phyloP scores from a whole-genome alignment of 2,329 filamentous ascomycete species.

The Geosmithia flava region DNA sequence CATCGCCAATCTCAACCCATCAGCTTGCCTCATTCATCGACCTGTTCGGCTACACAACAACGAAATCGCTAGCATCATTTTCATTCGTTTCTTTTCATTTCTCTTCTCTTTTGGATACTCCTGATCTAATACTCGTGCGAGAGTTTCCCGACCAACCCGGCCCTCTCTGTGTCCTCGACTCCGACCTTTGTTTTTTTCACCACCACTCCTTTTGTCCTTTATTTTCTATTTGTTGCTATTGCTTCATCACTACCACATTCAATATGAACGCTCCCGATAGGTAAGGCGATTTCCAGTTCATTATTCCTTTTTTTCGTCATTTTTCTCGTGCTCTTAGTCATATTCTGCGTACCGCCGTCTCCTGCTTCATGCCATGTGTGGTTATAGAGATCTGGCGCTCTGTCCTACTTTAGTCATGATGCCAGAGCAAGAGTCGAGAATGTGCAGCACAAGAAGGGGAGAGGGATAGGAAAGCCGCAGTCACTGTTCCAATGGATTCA shows the following conservation, averaged over 20 bases:
- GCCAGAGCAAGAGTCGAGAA: not conserved
- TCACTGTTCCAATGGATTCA: not conserved
- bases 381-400: no score
- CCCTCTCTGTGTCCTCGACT: not conserved
- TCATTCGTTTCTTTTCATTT: not conserved
- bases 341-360: no score
- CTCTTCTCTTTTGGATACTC: not conserved
- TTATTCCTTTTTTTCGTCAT: not conserved
- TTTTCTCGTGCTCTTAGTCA: not conserved
- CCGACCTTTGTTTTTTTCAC: not conserved
- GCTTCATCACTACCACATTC: not conserved
- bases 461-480: no score
- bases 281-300: constrained; percentile 19
- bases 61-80: not conserved
- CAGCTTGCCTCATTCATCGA: not conserved
- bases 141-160: not conserved
- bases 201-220: not conserved
- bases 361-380: no score
- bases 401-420: not conserved
- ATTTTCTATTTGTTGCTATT: no score
- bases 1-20: not conserved
- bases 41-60: no score
- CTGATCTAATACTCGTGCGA: not conserved
- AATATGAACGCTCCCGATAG: constrained; percentile 46
- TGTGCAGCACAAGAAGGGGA: not conserved